Conservation (phyloP, 352 stramenopile species). For the Phytophthora rubi region DNA sequence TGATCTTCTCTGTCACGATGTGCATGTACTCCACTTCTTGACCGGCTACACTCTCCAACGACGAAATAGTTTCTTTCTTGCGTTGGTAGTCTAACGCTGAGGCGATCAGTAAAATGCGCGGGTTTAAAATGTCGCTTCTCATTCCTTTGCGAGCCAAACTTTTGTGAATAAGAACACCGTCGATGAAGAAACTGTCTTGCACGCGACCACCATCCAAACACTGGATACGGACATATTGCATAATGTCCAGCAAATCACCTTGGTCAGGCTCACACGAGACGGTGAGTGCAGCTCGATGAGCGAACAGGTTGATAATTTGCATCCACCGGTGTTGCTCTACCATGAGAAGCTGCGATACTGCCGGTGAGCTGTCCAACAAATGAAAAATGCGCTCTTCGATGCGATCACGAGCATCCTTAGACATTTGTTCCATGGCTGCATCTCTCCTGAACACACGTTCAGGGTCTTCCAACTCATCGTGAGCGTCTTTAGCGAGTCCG, state of each 20-base stretch:
- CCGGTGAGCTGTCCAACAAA: slow-evolving; percentile 59
- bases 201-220: slow-evolving; percentile 76
- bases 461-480: slow-evolving; percentile 58
- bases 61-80: slow-evolving; percentile 84
- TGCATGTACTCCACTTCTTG: slow-evolving; percentile 93
- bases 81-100: slow-evolving; percentile 86
- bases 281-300: slow-evolving; percentile 61
- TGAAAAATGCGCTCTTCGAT: slow-evolving; percentile 82
- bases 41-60: slow-evolving; percentile 79
- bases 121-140: slow-evolving; percentile 80
- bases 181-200: slow-evolving; percentile 89
- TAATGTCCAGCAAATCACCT: slow-evolving; percentile 82
- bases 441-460: slow-evolving; percentile 48
- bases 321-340: slow-evolving; percentile 84
- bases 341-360: slow-evolving; percentile 64
- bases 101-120: slow-evolving; percentile 84
- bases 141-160: slow-evolving; percentile 84
- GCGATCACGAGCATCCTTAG: slow-evolving; percentile 59
- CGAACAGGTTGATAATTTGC: slow-evolving; percentile 81
- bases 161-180: slow-evolving; percentile 90
- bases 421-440: slow-evolving; percentile 60
- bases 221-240: slow-evolving; percentile 88
- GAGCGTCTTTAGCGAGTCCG: slow-evolving; percentile 68
- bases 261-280: slow-evolving; percentile 74
- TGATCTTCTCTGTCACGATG: slow-evolving; percentile 89